These are phyloP conservation scores for Colletotrichum tofieldiae DNA, from an alignment of 2,329 filamentous ascomycete genomes.

Conservation along the genomic window DNA sequence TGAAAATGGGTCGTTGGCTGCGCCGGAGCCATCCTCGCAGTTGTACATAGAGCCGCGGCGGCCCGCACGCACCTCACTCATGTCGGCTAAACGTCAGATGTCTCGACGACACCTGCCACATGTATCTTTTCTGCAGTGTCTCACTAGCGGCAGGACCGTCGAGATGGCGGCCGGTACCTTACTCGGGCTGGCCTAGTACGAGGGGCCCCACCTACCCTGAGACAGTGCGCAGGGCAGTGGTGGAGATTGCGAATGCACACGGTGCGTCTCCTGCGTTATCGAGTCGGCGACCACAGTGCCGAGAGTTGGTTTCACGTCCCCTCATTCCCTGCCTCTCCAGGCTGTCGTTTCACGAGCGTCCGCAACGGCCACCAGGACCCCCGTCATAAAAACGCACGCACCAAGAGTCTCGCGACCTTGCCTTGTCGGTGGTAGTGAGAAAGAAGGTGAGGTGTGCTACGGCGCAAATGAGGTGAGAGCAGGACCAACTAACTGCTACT, in stretches of 20 bases:
- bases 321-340: conserved; percentile 39
- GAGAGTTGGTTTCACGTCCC: conserved; percentile 20
- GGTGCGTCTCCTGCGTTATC: fast-evolving
- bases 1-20: not conserved
- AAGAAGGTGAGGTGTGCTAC: conserved; percentile 16
- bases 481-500: conserved; percentile 1
- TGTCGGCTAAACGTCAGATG: conserved; percentile 40
- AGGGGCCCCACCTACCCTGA: conserved; percentile 28
- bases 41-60: not conserved
- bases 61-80: conserved; percentile 30
- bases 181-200: conserved; percentile 28
- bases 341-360: conserved; percentile 42
- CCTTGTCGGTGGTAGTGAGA: conserved; percentile 39
- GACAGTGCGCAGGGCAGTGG: conserved; percentile 13
- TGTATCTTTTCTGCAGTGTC: conserved; percentile 39
- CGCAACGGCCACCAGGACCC: conserved; percentile 40
- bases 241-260: conserved; percentile 29
- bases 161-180: conserved; percentile 27
- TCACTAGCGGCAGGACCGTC: conserved; percentile 29
- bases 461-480: conserved; percentile 11
- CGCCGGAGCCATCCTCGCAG: conserved; percentile 18
- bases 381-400: conserved; percentile 26
- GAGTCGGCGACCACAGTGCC: conserved; percentile 16
- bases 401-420: conserved; percentile 36
- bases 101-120: conserved; percentile 42